Conservation (phyloP, 1,284 basidiomycete genomes). For the Ustilago vetiveriae region DNA sequence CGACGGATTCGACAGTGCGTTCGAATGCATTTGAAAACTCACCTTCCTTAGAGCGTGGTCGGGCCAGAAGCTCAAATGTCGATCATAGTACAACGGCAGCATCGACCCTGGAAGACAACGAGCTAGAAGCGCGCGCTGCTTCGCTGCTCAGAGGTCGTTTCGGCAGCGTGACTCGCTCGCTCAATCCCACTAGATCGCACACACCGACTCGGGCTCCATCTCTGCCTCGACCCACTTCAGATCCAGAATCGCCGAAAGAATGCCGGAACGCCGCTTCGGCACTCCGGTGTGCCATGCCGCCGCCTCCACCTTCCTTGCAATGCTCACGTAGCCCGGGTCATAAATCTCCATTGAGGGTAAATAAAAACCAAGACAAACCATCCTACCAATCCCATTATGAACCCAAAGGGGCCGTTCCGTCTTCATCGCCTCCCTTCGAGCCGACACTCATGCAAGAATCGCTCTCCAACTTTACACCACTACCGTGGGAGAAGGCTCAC, state of each 20-base stretch:
- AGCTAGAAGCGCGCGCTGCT: constrained; percentile 29
- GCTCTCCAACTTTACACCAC: constrained; percentile 37
- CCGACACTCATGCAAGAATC: constrained; percentile 32
- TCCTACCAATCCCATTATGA: no score
- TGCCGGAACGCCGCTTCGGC: background rate
- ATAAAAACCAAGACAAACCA: background rate
- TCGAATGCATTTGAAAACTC: constrained; percentile 4
- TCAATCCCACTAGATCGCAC: constrained; percentile 10
- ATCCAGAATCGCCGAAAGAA: background rate
- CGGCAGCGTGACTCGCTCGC: constrained; percentile 32
- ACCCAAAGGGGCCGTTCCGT: no score
- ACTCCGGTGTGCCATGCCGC: background rate
- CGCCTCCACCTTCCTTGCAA: background rate
- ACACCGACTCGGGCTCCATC: constrained; percentile 9
- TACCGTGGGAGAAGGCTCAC: constrained; percentile 18
- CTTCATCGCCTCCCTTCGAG: constrained; percentile 15
- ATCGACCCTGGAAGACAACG: constrained; percentile 18
- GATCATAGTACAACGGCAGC: background rate
- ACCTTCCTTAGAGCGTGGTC: constrained; percentile 10
- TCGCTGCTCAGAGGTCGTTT: constrained; percentile 31
- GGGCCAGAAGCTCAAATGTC: background rate
- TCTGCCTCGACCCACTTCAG: background rate
- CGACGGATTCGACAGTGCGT: background rate
- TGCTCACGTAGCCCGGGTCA: no score
- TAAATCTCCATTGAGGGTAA: background rate